These are phyloP conservation scores for Metarhizium rileyi DNA, from an alignment of 2,329 filamentous ascomycete species.

Conservation along the genomic window DNA sequence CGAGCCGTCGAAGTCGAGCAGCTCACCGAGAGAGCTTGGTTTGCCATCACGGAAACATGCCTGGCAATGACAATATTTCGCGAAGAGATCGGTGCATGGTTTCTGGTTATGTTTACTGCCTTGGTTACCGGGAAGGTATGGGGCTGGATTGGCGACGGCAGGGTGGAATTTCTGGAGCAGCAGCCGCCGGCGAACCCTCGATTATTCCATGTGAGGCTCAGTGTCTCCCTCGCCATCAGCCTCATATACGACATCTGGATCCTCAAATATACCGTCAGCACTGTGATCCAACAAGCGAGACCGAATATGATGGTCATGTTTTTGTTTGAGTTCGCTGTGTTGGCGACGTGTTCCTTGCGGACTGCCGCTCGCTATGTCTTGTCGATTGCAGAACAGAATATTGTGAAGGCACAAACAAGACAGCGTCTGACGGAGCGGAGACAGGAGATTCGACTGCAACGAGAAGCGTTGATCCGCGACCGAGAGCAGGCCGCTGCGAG, in stretches of 20 bases:
- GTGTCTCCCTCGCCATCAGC: constrained; percentile 68
- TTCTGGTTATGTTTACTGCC: constrained; percentile 91
- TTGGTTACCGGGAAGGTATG: constrained; percentile 92
- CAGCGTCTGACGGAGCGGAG: constrained; percentile 59
- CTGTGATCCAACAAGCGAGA: constrained; percentile 77
- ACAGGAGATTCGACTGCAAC: constrained; percentile 53
- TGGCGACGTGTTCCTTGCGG: constrained; percentile 70
- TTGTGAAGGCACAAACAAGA: constrained; percentile 64
- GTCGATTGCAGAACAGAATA: constrained; percentile 65
- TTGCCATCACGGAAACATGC: constrained; percentile 92
- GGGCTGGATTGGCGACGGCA: constrained; percentile 95
- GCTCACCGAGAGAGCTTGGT: constrained; percentile 96
- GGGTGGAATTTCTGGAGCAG: constrained; percentile 90
- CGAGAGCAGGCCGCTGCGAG: constrained; percentile 39
- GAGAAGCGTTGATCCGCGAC: constrained; percentile 40
- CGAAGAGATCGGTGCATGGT: constrained; percentile 89
- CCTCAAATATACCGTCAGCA: constrained; percentile 70
- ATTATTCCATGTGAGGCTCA: constrained; percentile 77
- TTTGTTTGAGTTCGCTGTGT: constrained; percentile 88
- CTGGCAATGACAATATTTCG: constrained; percentile 97
- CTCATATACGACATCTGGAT: constrained; percentile 71
- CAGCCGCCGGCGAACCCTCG: constrained; percentile 83
- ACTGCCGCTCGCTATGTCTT: constrained; percentile 71
- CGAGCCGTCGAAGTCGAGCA: constrained; percentile 94
- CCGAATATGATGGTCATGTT: constrained; percentile 99